phyloP scores from a whole-genome alignment of 1,284 basidiomycete genomes.

The Apiotrichum brassicae region DNA sequence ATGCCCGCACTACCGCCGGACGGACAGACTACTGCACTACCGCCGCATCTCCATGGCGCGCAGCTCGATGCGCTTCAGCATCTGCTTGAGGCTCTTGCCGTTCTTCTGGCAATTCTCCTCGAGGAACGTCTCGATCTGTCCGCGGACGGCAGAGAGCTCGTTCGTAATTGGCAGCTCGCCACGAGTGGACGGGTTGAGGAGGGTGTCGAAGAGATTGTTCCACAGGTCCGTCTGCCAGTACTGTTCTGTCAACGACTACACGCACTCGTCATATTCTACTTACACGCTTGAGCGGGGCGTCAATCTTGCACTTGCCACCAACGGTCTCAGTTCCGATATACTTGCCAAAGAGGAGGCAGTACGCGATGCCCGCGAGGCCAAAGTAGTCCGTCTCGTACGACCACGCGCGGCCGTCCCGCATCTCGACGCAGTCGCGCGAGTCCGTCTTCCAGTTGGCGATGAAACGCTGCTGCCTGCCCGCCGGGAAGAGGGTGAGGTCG shows the following conservation, averaged over 20 bases:
- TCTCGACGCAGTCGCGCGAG: slow-evolving; percentile 82
- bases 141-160: slow-evolving; percentile 60
- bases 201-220: slow-evolving; percentile 72
- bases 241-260: slow-evolving; percentile 22
- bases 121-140: slow-evolving; percentile 83
- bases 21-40: no score
- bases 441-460: slow-evolving; percentile 82
- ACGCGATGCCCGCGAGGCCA: slow-evolving; percentile 84
- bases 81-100: slow-evolving; percentile 74
- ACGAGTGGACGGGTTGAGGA: slow-evolving; percentile 69
- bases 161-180: slow-evolving; percentile 59
- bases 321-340: slow-evolving; percentile 66
- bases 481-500: slow-evolving; percentile 73
- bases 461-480: slow-evolving; percentile 60
- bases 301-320: slow-evolving; percentile 55
- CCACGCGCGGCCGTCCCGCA: slow-evolving; percentile 77
- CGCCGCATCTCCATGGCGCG: slow-evolving; percentile 24
- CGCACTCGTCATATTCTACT: slow-evolving; percentile 19
- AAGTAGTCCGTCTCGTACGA: slow-evolving; percentile 94
- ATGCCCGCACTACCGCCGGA: no score
- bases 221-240: slow-evolving; percentile 94
- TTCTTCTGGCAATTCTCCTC: slow-evolving; percentile 68
- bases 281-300: slow-evolving; percentile 69
- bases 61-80: slow-evolving; percentile 52
- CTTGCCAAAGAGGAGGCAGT: slow-evolving; percentile 92